Evolutionary conservation across 2,329 filamentous ascomycete species (phyloP).

Genomic region (Fusarium zealandicum): DNA sequence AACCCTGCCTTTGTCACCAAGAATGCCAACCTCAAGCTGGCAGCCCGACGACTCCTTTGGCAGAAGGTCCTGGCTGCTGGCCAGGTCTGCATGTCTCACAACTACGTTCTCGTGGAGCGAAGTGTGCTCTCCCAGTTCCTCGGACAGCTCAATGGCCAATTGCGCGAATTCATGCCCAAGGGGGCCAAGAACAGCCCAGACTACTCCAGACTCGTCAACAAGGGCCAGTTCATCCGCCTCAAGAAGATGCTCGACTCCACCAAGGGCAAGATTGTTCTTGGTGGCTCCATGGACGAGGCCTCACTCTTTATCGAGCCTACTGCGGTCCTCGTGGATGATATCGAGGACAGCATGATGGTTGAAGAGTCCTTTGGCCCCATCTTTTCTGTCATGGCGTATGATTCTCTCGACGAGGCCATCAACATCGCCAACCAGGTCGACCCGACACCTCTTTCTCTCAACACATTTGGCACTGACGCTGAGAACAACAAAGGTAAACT

Average conservation of each 20-base stretch:
- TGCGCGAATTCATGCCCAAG: conserved; percentile 82
- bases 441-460: conserved; percentile 82
- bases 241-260: conserved; percentile 90
- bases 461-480: conserved; percentile 81
- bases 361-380: conserved; percentile 95
- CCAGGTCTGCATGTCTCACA: conserved; percentile 91
- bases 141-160: conserved; percentile 72
- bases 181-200: conserved; percentile 82
- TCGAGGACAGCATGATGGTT: conserved; percentile 75
- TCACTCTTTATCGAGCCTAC: conserved; percentile 91
- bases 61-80: conserved; percentile 86
- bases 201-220: conserved; percentile 81
- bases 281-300: conserved; percentile 81
- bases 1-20: conserved; percentile 94
- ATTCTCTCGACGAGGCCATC: conserved; percentile 86
- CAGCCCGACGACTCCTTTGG: conserved; percentile 86
- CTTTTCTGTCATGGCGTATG: conserved; percentile 80
- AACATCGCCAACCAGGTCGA: conserved; percentile 80
- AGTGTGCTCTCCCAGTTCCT: conserved; percentile 76
- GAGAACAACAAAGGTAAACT: conserved; percentile 76
- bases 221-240: conserved; percentile 78
- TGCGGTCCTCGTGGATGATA: conserved; percentile 80
- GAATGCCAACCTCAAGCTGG: conserved; percentile 78
- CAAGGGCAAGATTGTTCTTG: conserved; percentile 84
- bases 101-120: conserved; percentile 87